Evolutionary conservation across 768 basidiomycete species (phyloP), one percentile per base, ranked within the genome.

Genomic region (Mycena alexandri): DNA sequence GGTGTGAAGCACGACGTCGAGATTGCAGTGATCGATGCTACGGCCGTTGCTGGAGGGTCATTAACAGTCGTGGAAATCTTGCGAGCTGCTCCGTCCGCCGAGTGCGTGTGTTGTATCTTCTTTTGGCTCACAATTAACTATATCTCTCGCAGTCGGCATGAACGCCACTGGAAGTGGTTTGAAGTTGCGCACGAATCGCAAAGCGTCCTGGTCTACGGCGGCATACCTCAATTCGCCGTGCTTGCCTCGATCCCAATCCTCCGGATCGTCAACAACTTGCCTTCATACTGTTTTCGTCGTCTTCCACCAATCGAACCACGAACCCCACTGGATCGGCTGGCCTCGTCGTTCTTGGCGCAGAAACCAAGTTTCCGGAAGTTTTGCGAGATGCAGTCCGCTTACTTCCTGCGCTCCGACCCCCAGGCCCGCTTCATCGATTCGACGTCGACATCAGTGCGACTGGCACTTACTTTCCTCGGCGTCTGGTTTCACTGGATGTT

Each of bases 21-120:
- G 75, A 92, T 94, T 68, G 92, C 93, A 16, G 81, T 94, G 63
- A 93, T 94, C 73, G 92, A 93, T 79, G 87, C 90, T 3, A 79
- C 79, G 52, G 85, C 87, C 57, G 77, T 94, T 34, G 78, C 83
- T 16, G 85, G 83, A 42, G 82, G 85, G 68, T 87, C 89, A 33
- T 83, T 87, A 11, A 93, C 92, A 16, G 90, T 89, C 29, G 79
- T 91, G 47, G 87, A 92, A 72, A 78, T 93, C 47, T 75, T 93
- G 58, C 78, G 85, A 70, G 83, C 86, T 71, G 81, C 83, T 25
- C 72, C 79, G 38, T 80, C 85, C 3, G 81, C 82, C 70, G 85
- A 91, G 92, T 93, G 77, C 77, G 90, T 36, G 59, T 17, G 29
- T 11, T n/a, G 22, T 46, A 4, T 22, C 10, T 1, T 50, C 29